Conservation (phyloP, 179 eudicot genomes). For the Monotropa hypopitys region DNA sequence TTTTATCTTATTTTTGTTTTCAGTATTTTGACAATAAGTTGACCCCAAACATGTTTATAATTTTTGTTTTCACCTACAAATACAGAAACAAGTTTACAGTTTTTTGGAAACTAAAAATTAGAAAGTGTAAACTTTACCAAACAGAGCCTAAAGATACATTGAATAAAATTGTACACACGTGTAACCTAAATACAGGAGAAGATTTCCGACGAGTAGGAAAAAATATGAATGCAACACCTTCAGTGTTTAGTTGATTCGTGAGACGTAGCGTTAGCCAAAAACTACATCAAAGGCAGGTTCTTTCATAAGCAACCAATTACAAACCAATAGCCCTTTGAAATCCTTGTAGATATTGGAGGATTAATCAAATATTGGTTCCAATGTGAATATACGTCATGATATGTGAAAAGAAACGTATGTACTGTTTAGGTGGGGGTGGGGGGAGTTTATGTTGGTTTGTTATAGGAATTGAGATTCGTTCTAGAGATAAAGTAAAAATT, state of each 20-base stretch:
- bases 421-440: neutral
- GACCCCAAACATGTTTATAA: too few species aligned
- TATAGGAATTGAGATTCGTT: neutral
- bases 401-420: neutral
- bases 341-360: neutral
- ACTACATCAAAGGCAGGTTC: neutral
- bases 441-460: neutral
- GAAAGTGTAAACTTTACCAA: too few species aligned
- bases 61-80: too few species aligned
- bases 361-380: neutral
- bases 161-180: neutral
- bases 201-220: neutral
- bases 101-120: too few species aligned
- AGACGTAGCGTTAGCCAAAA: neutral
- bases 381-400: neutral
- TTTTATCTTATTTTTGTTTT: too few species aligned
- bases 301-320: neutral
- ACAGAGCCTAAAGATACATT: neutral
- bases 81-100: too few species aligned
- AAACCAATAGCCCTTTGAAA: neutral
- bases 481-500: neutral
- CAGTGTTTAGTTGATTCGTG: neutral
- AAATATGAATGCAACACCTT: neutral
- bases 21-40: too few species aligned
- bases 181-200: neutral